Evolutionary conservation across 2,329 filamentous ascomycete species (phyloP).

Genomic region (Herpotrichia juniperi): DNA sequence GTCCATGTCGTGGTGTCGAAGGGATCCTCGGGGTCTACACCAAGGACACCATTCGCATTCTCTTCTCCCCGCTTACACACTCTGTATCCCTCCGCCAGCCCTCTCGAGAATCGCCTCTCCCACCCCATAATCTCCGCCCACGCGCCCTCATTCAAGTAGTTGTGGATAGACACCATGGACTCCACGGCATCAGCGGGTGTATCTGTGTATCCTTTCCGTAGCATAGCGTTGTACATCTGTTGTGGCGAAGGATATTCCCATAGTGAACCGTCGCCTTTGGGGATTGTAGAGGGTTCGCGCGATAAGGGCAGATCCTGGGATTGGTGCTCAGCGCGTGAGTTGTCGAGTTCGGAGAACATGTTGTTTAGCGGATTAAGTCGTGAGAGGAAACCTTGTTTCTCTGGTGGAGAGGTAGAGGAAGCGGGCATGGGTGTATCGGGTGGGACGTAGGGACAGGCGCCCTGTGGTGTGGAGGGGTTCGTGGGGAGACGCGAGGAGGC

Average conservation of each 20-base stretch:
- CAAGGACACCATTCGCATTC: constrained; percentile 63
- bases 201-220: constrained; percentile 94
- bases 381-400: constrained; percentile 61
- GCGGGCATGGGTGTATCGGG: constrained; percentile 47
- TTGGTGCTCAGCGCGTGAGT: constrained; percentile 77
- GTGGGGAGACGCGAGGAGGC: constrained; percentile 32
- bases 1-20: constrained; percentile 45
- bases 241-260: constrained; percentile 99
- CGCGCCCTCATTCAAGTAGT: constrained; percentile 96
- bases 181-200: constrained; percentile 93
- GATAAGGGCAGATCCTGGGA: constrained; percentile 74
- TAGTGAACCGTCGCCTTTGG: constrained; percentile 77
- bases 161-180: constrained; percentile 96
- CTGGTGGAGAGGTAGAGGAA: constrained; percentile 25
- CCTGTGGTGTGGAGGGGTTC: constrained; percentile 42
- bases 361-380: constrained; percentile 85
- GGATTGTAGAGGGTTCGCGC: constrained; percentile 87
- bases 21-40: constrained; percentile 28
- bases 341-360: constrained; percentile 89
- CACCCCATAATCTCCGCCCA: constrained; percentile 95
- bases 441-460: constrained; percentile 58
- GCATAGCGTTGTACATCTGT: constrained; percentile 99
- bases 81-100: constrained; percentile 74
- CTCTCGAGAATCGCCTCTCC: constrained; percentile 84
- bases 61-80: constrained; percentile 77